phyloP scores from a whole-genome alignment of 2,329 filamentous ascomycete species.

The Cytospora leucostoma region DNA sequence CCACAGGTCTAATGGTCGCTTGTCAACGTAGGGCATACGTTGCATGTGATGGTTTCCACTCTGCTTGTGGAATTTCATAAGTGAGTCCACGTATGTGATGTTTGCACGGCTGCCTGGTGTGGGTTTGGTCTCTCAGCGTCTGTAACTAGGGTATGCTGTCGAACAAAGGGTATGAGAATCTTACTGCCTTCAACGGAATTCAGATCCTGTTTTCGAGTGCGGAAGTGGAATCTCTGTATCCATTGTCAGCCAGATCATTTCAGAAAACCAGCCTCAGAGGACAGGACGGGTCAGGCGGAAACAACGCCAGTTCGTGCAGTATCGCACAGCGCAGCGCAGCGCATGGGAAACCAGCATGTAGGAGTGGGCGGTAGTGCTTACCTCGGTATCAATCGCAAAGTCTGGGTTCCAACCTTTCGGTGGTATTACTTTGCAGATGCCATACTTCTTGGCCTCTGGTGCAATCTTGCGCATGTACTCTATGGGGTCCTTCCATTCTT shows the following conservation, averaged over 20 bases:
- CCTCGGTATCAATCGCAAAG: conserved; percentile 96
- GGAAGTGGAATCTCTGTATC: conserved; percentile 87
- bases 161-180: conserved; percentile 39
- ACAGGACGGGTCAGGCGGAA: background rate
- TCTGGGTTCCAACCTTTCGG: conserved; percentile 91
- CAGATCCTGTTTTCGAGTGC: conserved; percentile 91
- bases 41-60: conserved; percentile 85
- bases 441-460: conserved; percentile 82
- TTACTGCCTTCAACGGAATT: conserved; percentile 98
- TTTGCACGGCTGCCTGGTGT: conserved; percentile 86
- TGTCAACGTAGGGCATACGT: conserved; percentile 94
- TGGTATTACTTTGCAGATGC: conserved; percentile 93
- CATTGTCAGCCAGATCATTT: conserved; percentile 14
- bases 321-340: background rate
- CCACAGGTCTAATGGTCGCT: conserved; percentile 93
- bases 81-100: conserved; percentile 90
- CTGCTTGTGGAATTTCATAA: conserved; percentile 95
- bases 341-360: background rate
- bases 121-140: conserved; percentile 35
- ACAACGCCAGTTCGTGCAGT: background rate
- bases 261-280: background rate
- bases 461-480: conserved; percentile 92
- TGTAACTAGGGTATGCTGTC: conserved; percentile 33
- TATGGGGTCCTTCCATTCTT: conserved; percentile 93
- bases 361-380: conserved; percentile 46